Conservation (phyloP, 164 flowering plant species). For the Chloranthus sessilifolius region DNA sequence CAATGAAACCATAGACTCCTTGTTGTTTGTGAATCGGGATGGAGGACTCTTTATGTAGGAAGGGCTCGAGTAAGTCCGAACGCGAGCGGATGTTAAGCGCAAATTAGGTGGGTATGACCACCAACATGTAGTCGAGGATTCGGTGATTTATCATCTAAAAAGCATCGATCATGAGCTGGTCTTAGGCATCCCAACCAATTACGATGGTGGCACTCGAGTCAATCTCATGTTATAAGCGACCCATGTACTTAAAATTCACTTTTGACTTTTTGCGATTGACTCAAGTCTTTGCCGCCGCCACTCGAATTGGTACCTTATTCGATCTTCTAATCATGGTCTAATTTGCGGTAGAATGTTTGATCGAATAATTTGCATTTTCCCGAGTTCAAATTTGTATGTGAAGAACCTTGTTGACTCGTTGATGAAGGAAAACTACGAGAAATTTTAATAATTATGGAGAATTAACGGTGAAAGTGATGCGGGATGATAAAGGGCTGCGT, state of each 20-base stretch:
- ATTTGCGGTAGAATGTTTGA: neutral
- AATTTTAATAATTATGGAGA: conserved; percentile 30
- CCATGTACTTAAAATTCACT: too few relatives aligned
- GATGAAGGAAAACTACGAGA: conserved; percentile 25
- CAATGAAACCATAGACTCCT: too few relatives aligned
- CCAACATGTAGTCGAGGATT: conserved; percentile 1
- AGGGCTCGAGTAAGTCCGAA: conserved; percentile 44
- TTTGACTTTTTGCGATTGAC: too few relatives aligned
- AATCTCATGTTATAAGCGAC: too few relatives aligned
- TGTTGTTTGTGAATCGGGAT: conserved; percentile 21
- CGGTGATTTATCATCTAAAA: conserved; percentile 3
- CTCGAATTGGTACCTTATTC: too few relatives aligned
- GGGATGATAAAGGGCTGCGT: conserved; percentile 1
- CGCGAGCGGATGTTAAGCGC: conserved; percentile 20
- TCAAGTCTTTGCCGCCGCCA: too few relatives aligned
- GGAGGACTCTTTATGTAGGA: conserved; percentile 32
- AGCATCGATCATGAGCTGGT: too few relatives aligned
- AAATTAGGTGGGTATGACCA: conserved; percentile 2
- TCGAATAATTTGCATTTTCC: neutral
- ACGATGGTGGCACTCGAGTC: too few relatives aligned
- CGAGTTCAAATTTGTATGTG: conserved; percentile 34
- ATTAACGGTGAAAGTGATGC: conserved; percentile 18
- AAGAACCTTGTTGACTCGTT: conserved; percentile 24
- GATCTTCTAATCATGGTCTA: neutral
- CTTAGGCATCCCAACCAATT: too few relatives aligned